Percentiles rank a stretch among this genome's conserved stretches.
These are phyloP conservation scores for Aspergillus hancockii DNA, from an alignment of 495 filamentous ascomycete genomes.

Conservation along the genomic window DNA sequence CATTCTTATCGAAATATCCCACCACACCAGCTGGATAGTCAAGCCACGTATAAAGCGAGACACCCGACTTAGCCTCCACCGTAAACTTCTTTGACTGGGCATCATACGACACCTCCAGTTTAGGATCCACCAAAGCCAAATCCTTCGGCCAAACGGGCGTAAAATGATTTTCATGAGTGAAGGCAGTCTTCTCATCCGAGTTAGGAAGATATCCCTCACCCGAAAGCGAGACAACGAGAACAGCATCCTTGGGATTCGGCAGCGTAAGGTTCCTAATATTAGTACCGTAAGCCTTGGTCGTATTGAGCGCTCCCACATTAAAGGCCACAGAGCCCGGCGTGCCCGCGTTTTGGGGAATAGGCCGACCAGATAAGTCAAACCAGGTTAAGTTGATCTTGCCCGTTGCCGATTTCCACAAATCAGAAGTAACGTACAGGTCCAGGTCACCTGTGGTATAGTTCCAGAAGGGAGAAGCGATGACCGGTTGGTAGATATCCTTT, in stretches of 20 bases:
- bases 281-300: constrained; percentile 51
- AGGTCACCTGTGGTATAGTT: constrained; percentile 55
- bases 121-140: constrained; percentile 57
- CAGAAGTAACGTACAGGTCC: constrained; percentile 58
- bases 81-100: constrained; percentile 45
- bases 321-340: constrained; percentile 41
- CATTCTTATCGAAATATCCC: constrained; percentile 62
- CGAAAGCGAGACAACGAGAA: constrained; percentile 58
- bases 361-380: constrained; percentile 41
- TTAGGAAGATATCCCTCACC: constrained; percentile 58
- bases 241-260: constrained; percentile 41
- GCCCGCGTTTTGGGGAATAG: constrained; percentile 31
- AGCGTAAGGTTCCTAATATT: constrained; percentile 39
- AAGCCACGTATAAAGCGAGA: constrained; percentile 70
- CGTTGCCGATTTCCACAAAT: constrained; percentile 39
- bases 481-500: constrained; percentile 59
- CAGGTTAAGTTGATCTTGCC: constrained; percentile 41
- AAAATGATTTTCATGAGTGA: constrained; percentile 59
- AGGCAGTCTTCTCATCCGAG: constrained; percentile 39
- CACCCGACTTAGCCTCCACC: constrained; percentile 55
- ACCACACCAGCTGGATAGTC: constrained; percentile 58
- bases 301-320: constrained; percentile 61
- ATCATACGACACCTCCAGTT: constrained; percentile 48
- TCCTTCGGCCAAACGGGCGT: constrained; percentile 53
- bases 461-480: constrained; percentile 65